A percentile compares a stretch with the other conserved stretches of the same genome.
Evolutionary conservation across 768 basidiomycete species (phyloP).

Genomic region (Suillus fuscotomentosus): DNA sequence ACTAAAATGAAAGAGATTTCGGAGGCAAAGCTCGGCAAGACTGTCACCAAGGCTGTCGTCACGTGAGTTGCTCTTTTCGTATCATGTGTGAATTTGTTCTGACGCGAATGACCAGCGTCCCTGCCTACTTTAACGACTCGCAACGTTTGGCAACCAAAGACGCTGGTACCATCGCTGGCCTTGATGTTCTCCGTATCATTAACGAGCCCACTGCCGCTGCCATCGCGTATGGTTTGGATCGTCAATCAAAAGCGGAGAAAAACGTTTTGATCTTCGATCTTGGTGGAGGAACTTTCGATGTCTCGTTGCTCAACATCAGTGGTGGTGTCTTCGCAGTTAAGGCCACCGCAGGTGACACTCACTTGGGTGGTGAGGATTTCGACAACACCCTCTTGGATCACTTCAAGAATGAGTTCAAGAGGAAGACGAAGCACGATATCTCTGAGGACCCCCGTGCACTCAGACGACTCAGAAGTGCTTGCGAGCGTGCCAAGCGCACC

Average conservation of each 20-base stretch:
- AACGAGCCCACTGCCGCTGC: slow-evolving; percentile 99
- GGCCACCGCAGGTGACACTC: slow-evolving; percentile 98
- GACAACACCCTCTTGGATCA: slow-evolving; percentile 97
- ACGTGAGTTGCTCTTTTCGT: slow-evolving; percentile 62
- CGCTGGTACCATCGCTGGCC: slow-evolving; percentile 95
- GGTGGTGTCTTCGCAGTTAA: slow-evolving; percentile 99
- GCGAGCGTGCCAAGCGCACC: slow-evolving; percentile 99
- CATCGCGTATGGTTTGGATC: slow-evolving; percentile 97
- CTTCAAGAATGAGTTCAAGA: slow-evolving; percentile 99
- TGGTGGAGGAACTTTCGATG: slow-evolving; percentile 99
- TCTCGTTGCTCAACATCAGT: slow-evolving; percentile 95
- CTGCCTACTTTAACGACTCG: slow-evolving; percentile 99
- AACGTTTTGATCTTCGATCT: slow-evolving; percentile 99
- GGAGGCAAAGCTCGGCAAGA: slow-evolving; percentile 98
- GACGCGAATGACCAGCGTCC: slow-evolving; percentile 54
- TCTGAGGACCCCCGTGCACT: slow-evolving; percentile 96
- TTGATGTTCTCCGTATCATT: slow-evolving; percentile 99
- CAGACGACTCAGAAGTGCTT: slow-evolving; percentile 92
- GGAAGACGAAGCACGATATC: slow-evolving; percentile 95
- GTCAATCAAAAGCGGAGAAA: slow-evolving; percentile 91
- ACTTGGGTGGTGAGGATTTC: slow-evolving; percentile 99
- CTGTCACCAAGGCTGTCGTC: slow-evolving; percentile 98
- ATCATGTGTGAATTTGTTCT: slow-evolving; percentile 6
- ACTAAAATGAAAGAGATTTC: slow-evolving; percentile 99
- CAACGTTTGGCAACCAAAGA: slow-evolving; percentile 99